phyloP scores from a whole-genome alignment of 148 eudicot genomes.

The Vaccinium darrowii region DNA sequence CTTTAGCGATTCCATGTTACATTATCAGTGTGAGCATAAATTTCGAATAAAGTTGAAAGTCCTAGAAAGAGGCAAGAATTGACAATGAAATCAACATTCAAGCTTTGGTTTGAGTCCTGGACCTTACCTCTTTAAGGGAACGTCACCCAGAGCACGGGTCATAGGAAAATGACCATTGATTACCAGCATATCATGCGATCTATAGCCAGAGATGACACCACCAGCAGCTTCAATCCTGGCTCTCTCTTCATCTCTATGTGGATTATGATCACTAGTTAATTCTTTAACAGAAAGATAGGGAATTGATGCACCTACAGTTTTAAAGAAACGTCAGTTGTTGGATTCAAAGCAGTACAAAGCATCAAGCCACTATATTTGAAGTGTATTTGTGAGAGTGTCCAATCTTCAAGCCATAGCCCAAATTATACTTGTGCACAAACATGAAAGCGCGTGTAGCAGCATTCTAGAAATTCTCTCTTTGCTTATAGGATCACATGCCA shows the following conservation, averaged over 20 bases:
- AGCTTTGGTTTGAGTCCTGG: neutral
- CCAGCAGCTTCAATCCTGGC: conserved; percentile 53
- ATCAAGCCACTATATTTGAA: conserved; percentile 6
- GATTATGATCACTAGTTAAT: conserved; percentile 57
- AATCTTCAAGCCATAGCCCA: neutral
- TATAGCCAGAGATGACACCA: conserved; percentile 32
- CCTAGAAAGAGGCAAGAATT: neutral
- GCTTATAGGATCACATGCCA: neutral
- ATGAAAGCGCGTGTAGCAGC: neutral
- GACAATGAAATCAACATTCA: neutral
- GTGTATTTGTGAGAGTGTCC: neutral
- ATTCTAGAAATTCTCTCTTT: neutral
- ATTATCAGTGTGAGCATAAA: neutral
- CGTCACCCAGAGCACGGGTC: conserved; percentile 33
- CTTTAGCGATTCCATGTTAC: neutral
- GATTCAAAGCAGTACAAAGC: neutral
- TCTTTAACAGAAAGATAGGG: conserved; percentile 16
- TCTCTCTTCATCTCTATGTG: conserved; percentile 53
- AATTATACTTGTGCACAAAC: neutral
- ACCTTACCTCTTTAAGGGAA: conserved; percentile 7
- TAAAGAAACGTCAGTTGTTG: neutral
- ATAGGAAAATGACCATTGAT: conserved; percentile 33
- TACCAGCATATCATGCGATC: conserved; percentile 19
- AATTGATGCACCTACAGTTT: neutral
- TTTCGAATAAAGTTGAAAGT: neutral